Evolutionary conservation across 164 flowering plant species (phyloP), one percentile per base, ranked within the genome.

Genomic region (Umbilicus rupestris): DNA sequence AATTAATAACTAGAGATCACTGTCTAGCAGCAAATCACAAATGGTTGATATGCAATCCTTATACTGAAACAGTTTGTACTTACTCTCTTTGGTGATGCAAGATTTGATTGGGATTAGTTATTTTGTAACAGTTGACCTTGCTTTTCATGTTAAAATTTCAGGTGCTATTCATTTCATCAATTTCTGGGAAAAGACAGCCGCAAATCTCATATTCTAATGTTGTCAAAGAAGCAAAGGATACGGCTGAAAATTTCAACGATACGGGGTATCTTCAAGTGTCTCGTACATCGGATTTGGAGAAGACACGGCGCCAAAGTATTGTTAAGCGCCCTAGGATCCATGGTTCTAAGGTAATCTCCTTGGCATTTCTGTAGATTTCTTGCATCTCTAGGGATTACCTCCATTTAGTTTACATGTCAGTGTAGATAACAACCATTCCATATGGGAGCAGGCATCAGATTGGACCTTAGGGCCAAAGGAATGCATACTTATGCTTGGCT

Each of bases 401-500:
- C 14, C 8, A 19, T 29, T n/a, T n/a, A n/a, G n/a, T 22, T 49
- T 30, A 55, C 45, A 37, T 14, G 7, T 19, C 45, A 47, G 26
- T 67, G 30, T 52, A 22, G 19, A 55, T 14, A 26, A 55, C 20
- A 49, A 41, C 12, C 33, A 26, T 55, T 55, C 28, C 60, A 55
- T 55, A 55, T 55, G 29, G 58, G 16, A 24, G 70, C 79, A 94
- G 99, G 80, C 90, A 72, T 86, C 96, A 66, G 93, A 94, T 45
- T 74, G 73, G 79, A 77, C 35, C 73, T 31, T 71, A 44, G 99
- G 97, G 67, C 99, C 96, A 55, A 90, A 80, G 76, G 99, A 94
- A 75, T 74, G 75, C 73, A 79, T 91, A 72, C 89, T 94, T 74
- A 69, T 94, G 80, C 90, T 94, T 73, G 99, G 99, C 30, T 94